Percentiles rank a stretch among this genome's conserved stretches.
Conservation (phyloP, 345 rosid genomes). For the Rubroshorea leprosula region DNA sequence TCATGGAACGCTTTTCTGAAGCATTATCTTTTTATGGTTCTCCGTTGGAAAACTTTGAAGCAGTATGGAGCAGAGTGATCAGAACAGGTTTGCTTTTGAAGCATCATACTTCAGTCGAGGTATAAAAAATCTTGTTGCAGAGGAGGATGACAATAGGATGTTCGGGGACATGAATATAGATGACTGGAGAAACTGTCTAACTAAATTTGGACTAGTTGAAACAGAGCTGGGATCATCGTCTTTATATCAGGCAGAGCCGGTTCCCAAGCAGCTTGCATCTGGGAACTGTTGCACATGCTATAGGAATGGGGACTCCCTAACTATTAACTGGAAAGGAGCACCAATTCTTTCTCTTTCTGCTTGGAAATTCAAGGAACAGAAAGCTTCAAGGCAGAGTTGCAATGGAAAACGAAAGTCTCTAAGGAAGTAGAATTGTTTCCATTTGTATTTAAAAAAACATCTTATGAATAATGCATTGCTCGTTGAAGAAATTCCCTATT, state of each 20-base stretch:
- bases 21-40: background rate
- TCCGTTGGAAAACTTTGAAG: constrained; percentile 7
- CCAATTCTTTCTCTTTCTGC: too few species aligned
- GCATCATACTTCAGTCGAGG: background rate
- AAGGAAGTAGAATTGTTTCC: too few species aligned
- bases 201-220: constrained; percentile 11
- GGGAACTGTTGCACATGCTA: too few species aligned
- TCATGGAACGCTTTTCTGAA: background rate
- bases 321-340: too few species aligned
- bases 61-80: constrained; percentile 2
- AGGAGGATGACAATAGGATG: background rate
- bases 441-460: too few species aligned
- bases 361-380: too few species aligned
- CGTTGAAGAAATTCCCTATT: too few species aligned
- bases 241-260: constrained; percentile 14
- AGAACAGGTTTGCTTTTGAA: constrained; percentile 5
- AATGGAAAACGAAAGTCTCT: too few species aligned
- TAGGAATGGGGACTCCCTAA: too few species aligned
- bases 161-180: constrained; percentile 14
- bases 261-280: background rate
- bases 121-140: constrained; percentile 11
- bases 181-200: constrained; percentile 11
- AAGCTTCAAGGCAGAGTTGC: too few species aligned
- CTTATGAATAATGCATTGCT: too few species aligned
- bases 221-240: too few species aligned